Evolutionary conservation across 306 rosid species (phyloP).

Genomic region (Cyclanthera cordifolia): DNA sequence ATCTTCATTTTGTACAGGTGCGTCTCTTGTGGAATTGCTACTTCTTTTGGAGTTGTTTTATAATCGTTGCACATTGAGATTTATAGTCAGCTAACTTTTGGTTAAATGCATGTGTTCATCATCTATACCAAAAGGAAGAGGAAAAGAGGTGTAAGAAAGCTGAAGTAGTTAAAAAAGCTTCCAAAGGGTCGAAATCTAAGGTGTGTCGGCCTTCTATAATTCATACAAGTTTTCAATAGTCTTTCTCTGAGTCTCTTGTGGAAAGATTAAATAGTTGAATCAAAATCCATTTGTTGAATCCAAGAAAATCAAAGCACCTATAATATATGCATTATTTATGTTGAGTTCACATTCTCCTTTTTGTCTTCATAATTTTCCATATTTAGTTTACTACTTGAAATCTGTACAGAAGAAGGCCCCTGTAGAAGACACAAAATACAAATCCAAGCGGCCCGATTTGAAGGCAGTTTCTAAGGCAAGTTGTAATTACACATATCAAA

Average conservation of each 20-base stretch:
- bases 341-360: not conserved
- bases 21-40: not conserved
- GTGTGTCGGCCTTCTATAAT: not conserved
- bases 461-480: conserved; percentile 76
- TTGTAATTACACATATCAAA: not conserved
- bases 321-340: too few species aligned
- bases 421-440: conserved; percentile 20
- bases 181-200: conserved; percentile 27
- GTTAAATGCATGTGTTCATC: not conserved
- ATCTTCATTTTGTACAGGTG: conserved; percentile 77
- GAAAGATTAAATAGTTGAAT: not conserved
- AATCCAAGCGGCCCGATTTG: conserved; percentile 75
- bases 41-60: not conserved
- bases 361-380: not conserved
- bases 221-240: not conserved
- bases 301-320: too few species aligned
- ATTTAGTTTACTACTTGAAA: not conserved
- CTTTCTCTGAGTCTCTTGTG: not conserved
- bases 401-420: conserved; percentile 26
- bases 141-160: conserved; percentile 42
- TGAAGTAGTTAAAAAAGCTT: conserved; percentile 24
- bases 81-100: not conserved
- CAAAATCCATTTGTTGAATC: too few species aligned
- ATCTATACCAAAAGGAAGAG: conserved; percentile 42
- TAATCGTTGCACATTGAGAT: not conserved